phyloP scores from a whole-genome alignment of 2,329 filamentous ascomycete species.

The Cercospora sp. region DNA sequence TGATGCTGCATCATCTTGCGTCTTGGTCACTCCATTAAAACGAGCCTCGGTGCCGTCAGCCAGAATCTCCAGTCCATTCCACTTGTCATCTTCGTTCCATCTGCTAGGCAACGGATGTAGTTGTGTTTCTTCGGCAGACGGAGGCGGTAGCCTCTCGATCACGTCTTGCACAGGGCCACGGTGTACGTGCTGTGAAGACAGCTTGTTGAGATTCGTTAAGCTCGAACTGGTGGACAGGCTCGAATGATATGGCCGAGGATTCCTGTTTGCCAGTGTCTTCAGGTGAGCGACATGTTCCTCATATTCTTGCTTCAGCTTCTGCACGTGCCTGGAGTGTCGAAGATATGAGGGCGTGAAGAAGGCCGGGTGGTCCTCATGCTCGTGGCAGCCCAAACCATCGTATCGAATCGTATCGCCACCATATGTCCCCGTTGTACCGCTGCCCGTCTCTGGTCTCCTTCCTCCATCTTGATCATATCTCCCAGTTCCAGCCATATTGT shows the following conservation, averaged over 20 bases:
- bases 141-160: slow-evolving; percentile 68
- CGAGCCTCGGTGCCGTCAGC: slow-evolving; percentile 71
- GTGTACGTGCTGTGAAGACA: slow-evolving; percentile 59
- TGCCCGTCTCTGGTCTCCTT: slow-evolving; percentile 16
- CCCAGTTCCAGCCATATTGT: slow-evolving; percentile 11
- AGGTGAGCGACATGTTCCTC: slow-evolving; percentile 56
- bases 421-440: slow-evolving; percentile 17
- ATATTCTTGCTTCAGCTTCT: slow-evolving; percentile 59
- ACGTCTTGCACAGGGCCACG: slow-evolving; percentile 80
- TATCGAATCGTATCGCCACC: slow-evolving; percentile 25
- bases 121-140: slow-evolving; percentile 57
- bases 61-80: slow-evolving; percentile 69
- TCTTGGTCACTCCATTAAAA: slow-evolving; percentile 58
- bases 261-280: slow-evolving; percentile 28
- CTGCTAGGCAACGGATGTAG: slow-evolving; percentile 71
- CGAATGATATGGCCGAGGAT: slow-evolving; percentile 16
- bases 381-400: slow-evolving; percentile 23
- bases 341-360: slow-evolving; percentile 89
- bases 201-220: slow-evolving; percentile 60
- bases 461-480: slow-evolving; percentile 13
- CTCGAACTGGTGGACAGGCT: slow-evolving; percentile 58
- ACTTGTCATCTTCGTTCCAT: slow-evolving; percentile 81
- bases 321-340: slow-evolving; percentile 72
- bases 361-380: slow-evolving; percentile 31
- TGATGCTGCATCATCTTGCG: slow-evolving; percentile 72